A percentile compares a stretch with the other conserved stretches of the same genome.
Evolutionary conservation across 108 stramenopile species (phyloP).

Genomic region (Epipyxis sp.): DNA sequence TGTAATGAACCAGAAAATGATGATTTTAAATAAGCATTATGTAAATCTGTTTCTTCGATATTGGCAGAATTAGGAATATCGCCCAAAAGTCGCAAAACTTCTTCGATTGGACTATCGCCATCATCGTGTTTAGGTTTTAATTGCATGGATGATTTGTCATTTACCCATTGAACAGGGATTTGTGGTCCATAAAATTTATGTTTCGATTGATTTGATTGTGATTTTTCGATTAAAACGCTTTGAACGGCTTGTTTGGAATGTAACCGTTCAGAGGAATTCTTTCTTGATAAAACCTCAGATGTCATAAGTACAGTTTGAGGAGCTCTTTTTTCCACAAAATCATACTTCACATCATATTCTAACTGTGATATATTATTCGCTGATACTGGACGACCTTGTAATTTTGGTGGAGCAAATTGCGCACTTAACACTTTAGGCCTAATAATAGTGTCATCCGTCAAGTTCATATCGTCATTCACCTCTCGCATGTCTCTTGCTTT

Average conservation of each 20-base stretch:
- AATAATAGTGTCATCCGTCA: neutral
- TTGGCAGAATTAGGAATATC: no score
- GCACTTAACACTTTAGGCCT: neutral
- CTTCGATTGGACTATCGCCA: neutral
- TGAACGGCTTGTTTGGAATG: neutral
- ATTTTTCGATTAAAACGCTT: neutral
- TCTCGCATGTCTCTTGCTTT: neutral
- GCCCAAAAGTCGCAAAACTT: no score
- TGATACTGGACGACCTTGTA: neutral
- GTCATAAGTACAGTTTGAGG: neutral
- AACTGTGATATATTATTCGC: no score
- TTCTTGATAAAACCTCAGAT: neutral
- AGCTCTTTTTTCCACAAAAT: neutral
- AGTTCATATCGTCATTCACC: neutral
- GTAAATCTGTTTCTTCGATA: no score
- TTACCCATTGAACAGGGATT: neutral
- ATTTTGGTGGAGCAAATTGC: neutral
- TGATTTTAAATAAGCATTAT: neutral
- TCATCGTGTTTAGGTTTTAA: neutral
- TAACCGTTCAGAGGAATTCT: neutral
- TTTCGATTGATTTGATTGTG: neutral
- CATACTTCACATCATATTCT: neutral
- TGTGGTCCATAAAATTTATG: neutral
- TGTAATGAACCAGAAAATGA: neutral
- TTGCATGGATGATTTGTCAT: neutral